phyloP scores from a whole-genome alignment of 83 land plant species.

The Diphasiastrum complanatum region DNA sequence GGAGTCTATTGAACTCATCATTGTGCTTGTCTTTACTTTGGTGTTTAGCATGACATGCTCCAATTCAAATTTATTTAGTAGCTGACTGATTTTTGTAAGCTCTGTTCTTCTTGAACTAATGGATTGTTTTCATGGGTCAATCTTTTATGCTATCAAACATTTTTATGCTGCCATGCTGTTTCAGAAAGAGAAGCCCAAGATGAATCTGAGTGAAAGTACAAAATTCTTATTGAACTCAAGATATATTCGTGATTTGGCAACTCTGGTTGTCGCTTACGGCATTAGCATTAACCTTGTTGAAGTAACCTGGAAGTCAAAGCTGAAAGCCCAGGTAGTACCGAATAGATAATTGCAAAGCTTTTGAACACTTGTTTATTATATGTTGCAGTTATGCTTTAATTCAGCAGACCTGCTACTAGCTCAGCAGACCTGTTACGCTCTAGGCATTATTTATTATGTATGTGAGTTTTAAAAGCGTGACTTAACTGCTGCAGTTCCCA shows the following conservation, averaged over 20 bases:
- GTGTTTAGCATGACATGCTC: too few species aligned
- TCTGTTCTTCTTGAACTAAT: too few species aligned
- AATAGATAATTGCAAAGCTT: not conserved
- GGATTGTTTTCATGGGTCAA: not conserved
- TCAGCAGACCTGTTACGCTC: not conserved
- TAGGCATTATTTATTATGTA: not conserved
- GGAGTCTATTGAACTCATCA: too few species aligned
- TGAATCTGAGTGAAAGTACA: conserved; percentile 84
- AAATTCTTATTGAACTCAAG: conserved; percentile 74
- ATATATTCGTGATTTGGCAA: conserved; percentile 93
- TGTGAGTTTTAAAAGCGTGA: not conserved
- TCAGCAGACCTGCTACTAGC: not conserved
- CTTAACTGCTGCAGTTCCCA: conserved; percentile 55
- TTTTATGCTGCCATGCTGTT: not conserved
- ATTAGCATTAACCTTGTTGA: conserved; percentile 97
- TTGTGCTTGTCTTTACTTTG: too few species aligned
- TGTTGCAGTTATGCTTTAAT: too few species aligned
- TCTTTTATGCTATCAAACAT: not conserved
- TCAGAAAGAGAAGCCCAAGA: conserved; percentile 78
- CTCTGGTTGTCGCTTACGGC: conserved; percentile 98
- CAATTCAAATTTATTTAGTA: too few species aligned
- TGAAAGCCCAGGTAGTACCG: conserved; percentile 95
- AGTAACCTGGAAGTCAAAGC: conserved; percentile 97
- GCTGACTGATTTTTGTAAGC: too few species aligned
- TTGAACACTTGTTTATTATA: not conserved